These are phyloP conservation scores for Infundibulicybe gibba DNA, from an alignment of 768 basidiomycete genomes.

Conservation along the genomic window DNA sequence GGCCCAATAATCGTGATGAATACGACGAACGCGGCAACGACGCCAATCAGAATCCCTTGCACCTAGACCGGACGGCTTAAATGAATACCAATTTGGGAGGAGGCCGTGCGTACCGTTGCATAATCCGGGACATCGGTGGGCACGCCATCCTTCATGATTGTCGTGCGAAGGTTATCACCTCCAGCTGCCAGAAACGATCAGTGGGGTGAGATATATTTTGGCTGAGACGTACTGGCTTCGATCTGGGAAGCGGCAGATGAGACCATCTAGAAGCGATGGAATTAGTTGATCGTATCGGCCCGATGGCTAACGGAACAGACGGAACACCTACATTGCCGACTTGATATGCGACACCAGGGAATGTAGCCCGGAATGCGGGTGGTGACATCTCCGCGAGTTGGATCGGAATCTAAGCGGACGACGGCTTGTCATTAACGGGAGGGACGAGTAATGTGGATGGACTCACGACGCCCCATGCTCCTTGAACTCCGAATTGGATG, in stretches of 20 bases:
- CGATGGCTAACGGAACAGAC: conserved; percentile 2
- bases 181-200: conserved; percentile 42
- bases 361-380: conserved; percentile 84
- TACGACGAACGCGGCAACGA: conserved; percentile 74
- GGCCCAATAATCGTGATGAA: no score
- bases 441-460: conserved; percentile 34
- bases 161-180: conserved; percentile 51
- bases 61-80: conserved; percentile 34
- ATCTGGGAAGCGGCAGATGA: conserved; percentile 77
- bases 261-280: conserved; percentile 37
- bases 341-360: conserved; percentile 85
- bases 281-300: neutral
- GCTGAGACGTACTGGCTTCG: conserved; percentile 53
- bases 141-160: conserved; percentile 40
- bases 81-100: neutral
- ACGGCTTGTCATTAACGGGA: neutral
- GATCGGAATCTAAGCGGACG: conserved; percentile 50
- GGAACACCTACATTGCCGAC: conserved; percentile 57
- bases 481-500: conserved; percentile 85
- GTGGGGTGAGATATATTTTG: conserved; percentile 12
- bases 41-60: conserved; percentile 86
- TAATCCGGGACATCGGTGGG: conserved; percentile 54
- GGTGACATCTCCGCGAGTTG: conserved; percentile 83
- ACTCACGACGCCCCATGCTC: conserved; percentile 84
- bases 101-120: conserved; percentile 35